phyloP scores from a whole-genome alignment of 306 rosid genomes.

The Rosa persica region DNA sequence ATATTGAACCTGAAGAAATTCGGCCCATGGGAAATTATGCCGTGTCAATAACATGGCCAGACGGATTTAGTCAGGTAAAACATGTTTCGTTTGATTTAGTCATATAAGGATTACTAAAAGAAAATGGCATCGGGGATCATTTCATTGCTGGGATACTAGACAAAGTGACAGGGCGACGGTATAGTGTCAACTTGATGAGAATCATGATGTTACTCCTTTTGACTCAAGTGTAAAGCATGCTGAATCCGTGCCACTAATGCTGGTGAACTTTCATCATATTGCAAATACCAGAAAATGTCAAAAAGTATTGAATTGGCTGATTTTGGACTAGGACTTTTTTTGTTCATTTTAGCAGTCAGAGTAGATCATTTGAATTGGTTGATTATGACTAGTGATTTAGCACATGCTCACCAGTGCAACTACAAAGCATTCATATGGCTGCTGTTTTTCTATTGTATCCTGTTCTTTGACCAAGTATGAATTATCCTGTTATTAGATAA shows the following conservation, averaged over 20 bases:
- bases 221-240: slow-evolving; percentile 5
- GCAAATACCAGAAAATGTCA: neutral
- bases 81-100: slow-evolving; percentile 5
- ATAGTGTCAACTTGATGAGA: slow-evolving; percentile 1
- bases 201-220: slow-evolving; percentile 6
- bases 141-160: neutral
- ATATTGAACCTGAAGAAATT: slow-evolving; percentile 91
- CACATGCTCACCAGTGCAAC: neutral
- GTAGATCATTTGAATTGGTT: neutral
- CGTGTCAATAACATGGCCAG: slow-evolving; percentile 89
- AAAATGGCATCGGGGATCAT: neutral
- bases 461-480: neutral
- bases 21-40: slow-evolving; percentile 97
- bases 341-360: neutral
- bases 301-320: neutral
- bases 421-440: neutral
- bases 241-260: neutral
- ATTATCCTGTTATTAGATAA: neutral
- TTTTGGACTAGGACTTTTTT: neutral
- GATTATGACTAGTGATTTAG: neutral
- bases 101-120: neutral
- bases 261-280: neutral
- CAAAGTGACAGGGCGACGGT: neutral
- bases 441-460: neutral
- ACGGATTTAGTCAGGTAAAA: slow-evolving; percentile 88